These are phyloP conservation scores for Penicillium taxi DNA, from an alignment of 495 filamentous ascomycete genomes.

Conservation along the genomic window DNA sequence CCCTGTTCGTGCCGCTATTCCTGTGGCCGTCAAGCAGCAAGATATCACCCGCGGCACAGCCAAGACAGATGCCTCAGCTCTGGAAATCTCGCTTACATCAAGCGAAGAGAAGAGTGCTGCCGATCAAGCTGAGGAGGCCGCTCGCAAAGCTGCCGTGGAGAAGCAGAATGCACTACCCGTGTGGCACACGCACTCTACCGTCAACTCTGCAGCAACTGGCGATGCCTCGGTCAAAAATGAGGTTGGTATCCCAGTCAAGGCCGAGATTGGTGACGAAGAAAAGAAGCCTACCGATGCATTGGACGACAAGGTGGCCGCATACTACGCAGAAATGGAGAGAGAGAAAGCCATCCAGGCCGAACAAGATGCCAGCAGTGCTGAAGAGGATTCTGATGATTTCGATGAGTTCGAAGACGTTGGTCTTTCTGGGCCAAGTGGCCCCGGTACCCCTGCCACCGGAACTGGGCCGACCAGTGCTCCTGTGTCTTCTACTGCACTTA, in stretches of 20 bases:
- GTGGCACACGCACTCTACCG: conserved; percentile 85
- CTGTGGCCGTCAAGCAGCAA: conserved; percentile 42
- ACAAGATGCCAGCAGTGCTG: conserved; percentile 38
- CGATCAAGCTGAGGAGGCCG: conserved; percentile 63
- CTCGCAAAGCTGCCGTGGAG: conserved; percentile 64
- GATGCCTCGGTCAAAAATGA: conserved; percentile 27
- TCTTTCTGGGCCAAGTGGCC: conserved; percentile 31
- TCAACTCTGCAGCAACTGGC: conserved; percentile 34
- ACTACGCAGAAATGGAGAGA: conserved; percentile 44
- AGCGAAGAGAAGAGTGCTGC: conserved; percentile 65
- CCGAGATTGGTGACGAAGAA: conserved; percentile 48
- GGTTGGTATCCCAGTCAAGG: conserved; percentile 30
- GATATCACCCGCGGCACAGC: conserved; percentile 63
- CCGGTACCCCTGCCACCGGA: conserved; percentile 29
- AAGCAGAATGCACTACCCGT: conserved; percentile 78
- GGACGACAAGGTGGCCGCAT: conserved; percentile 45
- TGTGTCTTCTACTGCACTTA: conserved; percentile 9
- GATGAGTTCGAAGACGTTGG: conserved; percentile 46
- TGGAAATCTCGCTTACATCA: conserved; percentile 72
- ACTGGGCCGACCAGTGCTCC: conserved; percentile 28
- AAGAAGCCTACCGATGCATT: conserved; percentile 38
- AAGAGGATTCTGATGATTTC: conserved; percentile 43
- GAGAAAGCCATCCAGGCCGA: conserved; percentile 42
- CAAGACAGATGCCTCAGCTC: conserved; percentile 58
- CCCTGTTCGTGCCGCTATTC: conserved; percentile 39